phyloP scores from a whole-genome alignment of 352 stramenopile genomes.

The Pythium periplocum region DNA sequence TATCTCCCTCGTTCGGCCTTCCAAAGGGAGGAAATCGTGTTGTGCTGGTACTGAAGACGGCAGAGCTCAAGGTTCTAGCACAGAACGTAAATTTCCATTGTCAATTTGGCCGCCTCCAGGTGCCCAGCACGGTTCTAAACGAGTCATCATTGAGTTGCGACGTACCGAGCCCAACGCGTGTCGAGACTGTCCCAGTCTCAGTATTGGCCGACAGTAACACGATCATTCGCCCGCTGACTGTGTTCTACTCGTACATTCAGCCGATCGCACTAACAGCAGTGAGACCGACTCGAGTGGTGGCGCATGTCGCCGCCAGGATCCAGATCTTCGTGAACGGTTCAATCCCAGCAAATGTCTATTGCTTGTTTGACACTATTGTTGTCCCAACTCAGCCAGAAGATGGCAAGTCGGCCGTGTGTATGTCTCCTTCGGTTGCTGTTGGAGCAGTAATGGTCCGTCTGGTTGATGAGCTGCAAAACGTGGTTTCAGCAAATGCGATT shows the following conservation, averaged over 20 bases:
- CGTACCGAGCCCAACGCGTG: background rate
- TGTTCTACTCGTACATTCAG: conserved; percentile 9
- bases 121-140: background rate
- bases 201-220: conserved; percentile 5
- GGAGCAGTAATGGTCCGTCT: no score
- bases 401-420: no score
- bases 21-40: background rate
- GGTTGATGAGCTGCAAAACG: no score
- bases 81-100: background rate
- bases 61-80: background rate
- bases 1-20: background rate
- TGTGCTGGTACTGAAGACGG: background rate
- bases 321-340: conserved; percentile 5
- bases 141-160: background rate
- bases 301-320: background rate
- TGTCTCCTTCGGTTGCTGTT: no score
- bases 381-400: no score
- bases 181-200: background rate
- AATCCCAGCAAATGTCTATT: background rate
- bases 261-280: conserved; percentile 9
- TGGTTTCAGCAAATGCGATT: no score
- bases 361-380: no score
- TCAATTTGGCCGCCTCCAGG: background rate
- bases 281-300: conserved; percentile 1
- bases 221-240: background rate